Evolutionary conservation across 1,284 basidiomycete species (phyloP).

Genomic region (Irpex sp.): DNA sequence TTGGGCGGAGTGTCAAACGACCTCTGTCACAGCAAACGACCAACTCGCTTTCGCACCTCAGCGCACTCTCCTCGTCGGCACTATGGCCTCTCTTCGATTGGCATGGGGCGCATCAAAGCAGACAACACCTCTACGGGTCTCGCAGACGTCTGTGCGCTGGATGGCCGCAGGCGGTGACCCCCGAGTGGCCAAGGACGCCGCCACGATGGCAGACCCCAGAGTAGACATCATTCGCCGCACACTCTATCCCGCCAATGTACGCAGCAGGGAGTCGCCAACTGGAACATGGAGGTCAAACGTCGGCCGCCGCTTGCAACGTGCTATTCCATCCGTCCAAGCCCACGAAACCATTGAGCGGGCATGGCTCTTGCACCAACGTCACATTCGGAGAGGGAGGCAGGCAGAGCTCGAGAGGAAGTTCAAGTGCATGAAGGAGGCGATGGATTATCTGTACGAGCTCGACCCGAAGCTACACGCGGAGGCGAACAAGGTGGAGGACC

Average conservation of each 20-base stretch:
- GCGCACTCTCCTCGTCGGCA: background rate
- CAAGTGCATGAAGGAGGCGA: conserved; percentile 73
- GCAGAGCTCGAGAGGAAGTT: conserved; percentile 71
- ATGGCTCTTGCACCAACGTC: conserved; percentile 80
- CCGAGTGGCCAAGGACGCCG: background rate
- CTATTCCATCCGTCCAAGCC: conserved; percentile 81
- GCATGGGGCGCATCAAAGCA: background rate
- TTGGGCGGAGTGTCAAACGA: background rate
- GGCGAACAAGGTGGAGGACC: conserved; percentile 77
- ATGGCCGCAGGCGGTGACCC: background rate
- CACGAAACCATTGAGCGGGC: conserved; percentile 94
- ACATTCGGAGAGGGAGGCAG: conserved; percentile 65
- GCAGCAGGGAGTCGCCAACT: conserved; percentile 66
- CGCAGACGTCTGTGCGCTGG: background rate
- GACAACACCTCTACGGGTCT: background rate
- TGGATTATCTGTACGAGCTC: conserved; percentile 72
- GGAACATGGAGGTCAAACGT: conserved; percentile 81
- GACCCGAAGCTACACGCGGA: conserved; percentile 67
- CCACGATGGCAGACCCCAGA: conserved; percentile 46
- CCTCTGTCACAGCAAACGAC: background rate
- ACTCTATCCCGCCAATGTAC: conserved; percentile 76
- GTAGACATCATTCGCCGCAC: conserved; percentile 72
- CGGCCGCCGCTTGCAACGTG: conserved; percentile 63
- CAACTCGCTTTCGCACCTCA: background rate
- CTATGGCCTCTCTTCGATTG: background rate